Conservation (phyloP, 2,329 filamentous ascomycete species). For the Aspergillus ochraceus region DNA sequence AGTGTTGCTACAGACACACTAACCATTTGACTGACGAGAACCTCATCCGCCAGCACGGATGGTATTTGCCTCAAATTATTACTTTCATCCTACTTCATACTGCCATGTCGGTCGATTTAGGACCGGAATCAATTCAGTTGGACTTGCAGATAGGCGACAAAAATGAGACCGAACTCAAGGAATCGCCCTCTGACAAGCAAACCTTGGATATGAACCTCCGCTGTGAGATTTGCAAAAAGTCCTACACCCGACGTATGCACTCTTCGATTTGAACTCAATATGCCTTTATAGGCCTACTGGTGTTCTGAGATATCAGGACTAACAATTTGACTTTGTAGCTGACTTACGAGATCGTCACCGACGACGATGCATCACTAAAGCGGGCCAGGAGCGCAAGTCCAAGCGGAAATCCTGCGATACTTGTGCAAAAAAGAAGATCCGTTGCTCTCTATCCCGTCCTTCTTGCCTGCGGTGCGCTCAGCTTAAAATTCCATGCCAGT, state of each 20-base stretch:
- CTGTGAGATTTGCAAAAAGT: constrained; percentile 20
- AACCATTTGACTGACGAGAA: no score
- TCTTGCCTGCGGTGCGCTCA: constrained; percentile 17
- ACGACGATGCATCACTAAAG: constrained; percentile 19
- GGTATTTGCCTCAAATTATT: not conserved
- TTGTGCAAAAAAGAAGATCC: constrained; percentile 21
- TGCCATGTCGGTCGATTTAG: not conserved
- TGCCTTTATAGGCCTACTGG: not conserved
- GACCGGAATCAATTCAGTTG: not conserved
- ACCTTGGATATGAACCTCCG: constrained; percentile 7
- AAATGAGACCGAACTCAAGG: not conserved
- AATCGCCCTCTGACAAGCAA: not conserved
- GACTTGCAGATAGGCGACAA: not conserved
- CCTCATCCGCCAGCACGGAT: not conserved
- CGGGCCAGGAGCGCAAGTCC: constrained; percentile 17
- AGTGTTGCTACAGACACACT: not conserved
- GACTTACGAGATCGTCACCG: constrained; percentile 22
- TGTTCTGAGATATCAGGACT: not conserved
- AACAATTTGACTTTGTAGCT: constrained; percentile 5
- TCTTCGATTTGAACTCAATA: not conserved
- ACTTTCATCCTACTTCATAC: not conserved
- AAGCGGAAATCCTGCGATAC: constrained; percentile 22
- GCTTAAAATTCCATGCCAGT: constrained; percentile 11
- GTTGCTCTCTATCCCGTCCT: constrained; percentile 19
- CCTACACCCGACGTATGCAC: constrained; percentile 17